phyloP scores from a whole-genome alignment of 345 rosid genomes.

The Eucalyptus erythrocorys region DNA sequence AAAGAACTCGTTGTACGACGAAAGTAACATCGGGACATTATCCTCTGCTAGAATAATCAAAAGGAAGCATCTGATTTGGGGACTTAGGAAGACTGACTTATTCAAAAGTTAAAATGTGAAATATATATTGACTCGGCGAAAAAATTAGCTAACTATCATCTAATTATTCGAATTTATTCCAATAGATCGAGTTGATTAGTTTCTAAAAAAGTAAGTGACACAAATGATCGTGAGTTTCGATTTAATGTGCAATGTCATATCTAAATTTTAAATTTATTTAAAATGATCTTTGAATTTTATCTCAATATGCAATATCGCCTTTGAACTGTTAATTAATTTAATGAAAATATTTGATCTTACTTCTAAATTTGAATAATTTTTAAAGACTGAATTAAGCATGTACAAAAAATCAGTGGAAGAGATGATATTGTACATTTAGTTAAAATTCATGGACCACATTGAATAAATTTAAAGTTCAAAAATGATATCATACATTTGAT shows the following conservation, averaged over 20 bases:
- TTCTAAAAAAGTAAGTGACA: rapidly evolving
- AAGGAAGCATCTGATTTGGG: not conserved
- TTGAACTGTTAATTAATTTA: rapidly evolving
- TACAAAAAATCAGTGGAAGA: rapidly evolving
- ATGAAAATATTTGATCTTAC: no score
- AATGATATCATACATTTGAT: rapidly evolving
- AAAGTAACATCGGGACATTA: not conserved
- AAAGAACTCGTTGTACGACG: not conserved
- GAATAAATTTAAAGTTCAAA: no score
- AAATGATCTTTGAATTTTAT: rapidly evolving
- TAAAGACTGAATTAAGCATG: rapidly evolving
- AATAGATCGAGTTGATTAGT: not conserved
- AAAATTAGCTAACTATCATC: not conserved
- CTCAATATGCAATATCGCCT: rapidly evolving
- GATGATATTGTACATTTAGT: no score
- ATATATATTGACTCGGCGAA: not conserved
- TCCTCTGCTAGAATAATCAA: not conserved
- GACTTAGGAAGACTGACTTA: not conserved
- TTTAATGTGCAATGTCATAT: rapidly evolving
- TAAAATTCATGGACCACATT: not conserved
- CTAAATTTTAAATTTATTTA: no score
- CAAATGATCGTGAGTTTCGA: no score
- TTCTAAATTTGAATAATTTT: no score
- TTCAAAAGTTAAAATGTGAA: not conserved
- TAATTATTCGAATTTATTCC: not conserved